phyloP scores from a whole-genome alignment of 2,329 filamentous ascomycete genomes.

The Tympanopsis confertula region DNA sequence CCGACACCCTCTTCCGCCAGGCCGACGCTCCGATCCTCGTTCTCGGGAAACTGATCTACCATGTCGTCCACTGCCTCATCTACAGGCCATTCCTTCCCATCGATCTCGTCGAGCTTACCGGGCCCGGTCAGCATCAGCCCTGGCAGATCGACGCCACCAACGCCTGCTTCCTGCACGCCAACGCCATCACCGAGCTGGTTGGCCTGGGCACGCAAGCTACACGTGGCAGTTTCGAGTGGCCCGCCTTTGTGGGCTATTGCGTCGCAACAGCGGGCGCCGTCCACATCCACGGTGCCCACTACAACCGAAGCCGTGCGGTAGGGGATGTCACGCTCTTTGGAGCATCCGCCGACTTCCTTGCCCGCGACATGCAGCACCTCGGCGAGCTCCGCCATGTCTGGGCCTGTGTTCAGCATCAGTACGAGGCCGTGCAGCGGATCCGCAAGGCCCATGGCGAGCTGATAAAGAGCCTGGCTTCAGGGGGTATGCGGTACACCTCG shows the following conservation, averaged over 20 bases:
- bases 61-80: slow-evolving; percentile 75
- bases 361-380: slow-evolving; percentile 69
- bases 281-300: slow-evolving; percentile 76
- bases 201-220: slow-evolving; percentile 66
- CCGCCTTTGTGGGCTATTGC: slow-evolving; percentile 76
- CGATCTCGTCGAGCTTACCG: slow-evolving; percentile 63
- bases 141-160: slow-evolving; percentile 91
- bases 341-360: slow-evolving; percentile 57
- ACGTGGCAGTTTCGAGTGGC: slow-evolving; percentile 66
- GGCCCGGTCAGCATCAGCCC: slow-evolving; percentile 73
- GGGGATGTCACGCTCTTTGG: slow-evolving; percentile 11
- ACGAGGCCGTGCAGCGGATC: slow-evolving; percentile 66
- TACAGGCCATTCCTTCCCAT: slow-evolving; percentile 81
- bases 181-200: slow-evolving; percentile 73
- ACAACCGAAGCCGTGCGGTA: slow-evolving; percentile 38
- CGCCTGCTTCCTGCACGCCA: slow-evolving; percentile 74
- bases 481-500: slow-evolving; percentile 51
- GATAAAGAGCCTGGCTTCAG: slow-evolving; percentile 60
- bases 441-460: slow-evolving; percentile 71
- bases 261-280: slow-evolving; percentile 79
- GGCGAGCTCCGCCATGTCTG: slow-evolving; percentile 64
- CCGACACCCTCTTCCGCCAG: slow-evolving; percentile 66
- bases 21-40: slow-evolving; percentile 68
- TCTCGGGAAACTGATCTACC: slow-evolving; percentile 76
- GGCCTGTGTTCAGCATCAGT: slow-evolving; percentile 70